Evolutionary conservation across 1,284 basidiomycete species (phyloP), one percentile per base, ranked within the genome.

Genomic region (Clitocybe nebularis): DNA sequence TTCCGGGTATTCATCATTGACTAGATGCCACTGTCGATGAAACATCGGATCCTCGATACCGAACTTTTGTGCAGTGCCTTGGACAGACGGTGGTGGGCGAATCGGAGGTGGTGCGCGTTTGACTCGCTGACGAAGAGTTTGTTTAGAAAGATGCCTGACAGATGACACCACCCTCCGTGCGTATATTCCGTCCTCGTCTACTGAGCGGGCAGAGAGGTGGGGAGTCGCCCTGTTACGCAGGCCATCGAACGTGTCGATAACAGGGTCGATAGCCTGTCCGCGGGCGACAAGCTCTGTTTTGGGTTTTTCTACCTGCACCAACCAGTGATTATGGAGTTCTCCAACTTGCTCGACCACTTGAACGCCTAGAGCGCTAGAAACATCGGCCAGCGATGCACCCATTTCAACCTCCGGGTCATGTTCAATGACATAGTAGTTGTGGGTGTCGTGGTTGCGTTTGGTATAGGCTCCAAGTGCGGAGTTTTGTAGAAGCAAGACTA

Each of bases 361-460:
- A 11, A 91, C 84, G 19, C 84, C 84, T 7, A 99, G 75, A 1
- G 71, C 65, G 2, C 63, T 49, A 2, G 84, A 76, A 39, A 88
- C 72, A 49, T 84, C 75, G 44, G 64, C 66, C 52, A 84, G 68
- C 48, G 85, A 77, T 51, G 72, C 69, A 37, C 71, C 72, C 38
- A 53, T 51, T 34, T 60, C 48, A 36, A 64, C 58, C 7, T 59
- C 54, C 39, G 84, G 77, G 53, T 75, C 64, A 58, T 91, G 77
- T 60, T 93, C 84, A 29, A 95, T 62, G 44, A 91, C 86, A 69
- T 94, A 94, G 70, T 99, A 99, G 55, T 88, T 74, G 64, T 98
- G 89, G 5, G 87, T 83, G 52, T 77, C 67, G 64, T 98, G 94
- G 33, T 67, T 62, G 37, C 74, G 73, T 53, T 68, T 75, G 46